A percentile compares a stretch with the other conserved stretches of the same genome.
phyloP scores from a whole-genome alignment of 1,139 yeast species.

The Wickerhamiella infanticola region DNA sequence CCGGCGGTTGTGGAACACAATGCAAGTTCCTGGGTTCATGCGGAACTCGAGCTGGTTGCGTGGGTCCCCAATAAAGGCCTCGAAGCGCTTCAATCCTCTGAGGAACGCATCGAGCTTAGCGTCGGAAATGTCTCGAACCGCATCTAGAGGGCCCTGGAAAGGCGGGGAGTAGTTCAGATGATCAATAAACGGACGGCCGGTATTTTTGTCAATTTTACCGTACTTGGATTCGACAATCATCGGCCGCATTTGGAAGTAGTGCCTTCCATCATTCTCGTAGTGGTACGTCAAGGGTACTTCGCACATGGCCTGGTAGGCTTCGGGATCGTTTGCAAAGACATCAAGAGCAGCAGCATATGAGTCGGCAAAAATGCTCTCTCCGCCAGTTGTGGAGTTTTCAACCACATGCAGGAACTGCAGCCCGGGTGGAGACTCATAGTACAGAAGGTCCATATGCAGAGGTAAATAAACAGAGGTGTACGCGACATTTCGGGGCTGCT shows the following conservation, averaged over 20 bases:
- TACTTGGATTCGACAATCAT: conserved; percentile 37
- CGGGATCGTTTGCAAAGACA: conserved; percentile 40
- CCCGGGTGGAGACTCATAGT: conserved; percentile 78
- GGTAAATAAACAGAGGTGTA: conserved; percentile 55
- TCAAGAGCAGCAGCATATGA: conserved; percentile 51
- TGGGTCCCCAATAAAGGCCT: conserved; percentile 40
- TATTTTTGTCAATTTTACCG: conserved; percentile 9
- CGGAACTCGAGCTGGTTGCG: conserved; percentile 42
- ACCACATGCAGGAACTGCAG: conserved; percentile 56
- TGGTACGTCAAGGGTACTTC: conserved; percentile 56
- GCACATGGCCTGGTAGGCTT: conserved; percentile 48
- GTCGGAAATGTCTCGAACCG: conserved; percentile 14
- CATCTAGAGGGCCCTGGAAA: conserved; percentile 67
- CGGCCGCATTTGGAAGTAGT: conserved; percentile 52
- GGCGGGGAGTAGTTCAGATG: conserved; percentile 71
- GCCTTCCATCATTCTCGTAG: conserved; percentile 48
- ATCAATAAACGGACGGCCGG: conserved; percentile 16
- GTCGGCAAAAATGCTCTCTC: conserved; percentile 63
- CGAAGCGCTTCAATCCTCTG: conserved; percentile 47
- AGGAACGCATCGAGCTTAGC: conserved; percentile 35
- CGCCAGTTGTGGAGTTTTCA: conserved; percentile 48
- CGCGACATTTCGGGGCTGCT: conserved; percentile 59
- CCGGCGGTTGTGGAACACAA: conserved; percentile 59
- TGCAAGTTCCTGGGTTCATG: conserved; percentile 48
- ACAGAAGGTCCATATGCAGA: conserved; percentile 65